Evolutionary conservation across 2,329 filamentous ascomycete species (phyloP).

Genomic region (Ceratocystiopsis brevicomis): DNA sequence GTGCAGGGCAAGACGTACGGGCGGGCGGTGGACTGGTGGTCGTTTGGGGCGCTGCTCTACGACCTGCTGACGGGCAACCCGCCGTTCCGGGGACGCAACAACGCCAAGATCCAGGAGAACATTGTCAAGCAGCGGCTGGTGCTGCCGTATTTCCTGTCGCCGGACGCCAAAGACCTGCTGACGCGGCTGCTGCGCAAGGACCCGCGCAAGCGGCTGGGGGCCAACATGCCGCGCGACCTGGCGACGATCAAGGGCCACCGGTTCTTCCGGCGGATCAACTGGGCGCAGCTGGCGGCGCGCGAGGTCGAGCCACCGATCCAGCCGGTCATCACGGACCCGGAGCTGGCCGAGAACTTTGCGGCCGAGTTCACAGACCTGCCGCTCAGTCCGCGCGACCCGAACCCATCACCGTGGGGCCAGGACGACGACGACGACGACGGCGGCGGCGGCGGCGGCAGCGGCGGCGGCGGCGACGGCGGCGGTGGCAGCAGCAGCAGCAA

Average conservation of each 20-base stretch:
- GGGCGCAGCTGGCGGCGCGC: conserved; percentile 65
- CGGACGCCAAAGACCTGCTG: conserved; percentile 86
- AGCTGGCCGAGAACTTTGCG: conserved; percentile 90
- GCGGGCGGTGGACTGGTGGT: conserved; percentile 97
- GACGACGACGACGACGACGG: no score
- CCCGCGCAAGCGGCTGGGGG: conserved; percentile 71
- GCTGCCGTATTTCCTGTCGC: conserved; percentile 75
- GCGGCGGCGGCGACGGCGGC: no score
- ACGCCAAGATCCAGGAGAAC: conserved; percentile 88
- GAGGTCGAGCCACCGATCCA: conserved; percentile 79
- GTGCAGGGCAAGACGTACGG: conserved; percentile 77
- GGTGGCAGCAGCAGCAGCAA: not conserved
- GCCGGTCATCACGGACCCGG: conserved; percentile 86
- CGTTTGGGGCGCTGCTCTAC: conserved; percentile 76
- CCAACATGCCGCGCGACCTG: conserved; percentile 76
- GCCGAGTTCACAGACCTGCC: conserved; percentile 77
- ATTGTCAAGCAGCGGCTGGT: conserved; percentile 83
- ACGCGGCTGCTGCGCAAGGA: conserved; percentile 83
- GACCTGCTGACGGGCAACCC: conserved; percentile 85
- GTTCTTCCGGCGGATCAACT: conserved; percentile 95
- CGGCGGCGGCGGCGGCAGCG: not conserved
- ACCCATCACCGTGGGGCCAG: conserved; percentile 8
- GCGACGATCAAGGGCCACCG: conserved; percentile 73
- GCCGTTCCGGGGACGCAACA: conserved; percentile 78
- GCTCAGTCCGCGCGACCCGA: conserved; percentile 42